Percentiles rank a stretch among this genome's conserved stretches.
Conservation (phyloP, 2,329 filamentous ascomycete species). For the Didymella sp. region DNA sequence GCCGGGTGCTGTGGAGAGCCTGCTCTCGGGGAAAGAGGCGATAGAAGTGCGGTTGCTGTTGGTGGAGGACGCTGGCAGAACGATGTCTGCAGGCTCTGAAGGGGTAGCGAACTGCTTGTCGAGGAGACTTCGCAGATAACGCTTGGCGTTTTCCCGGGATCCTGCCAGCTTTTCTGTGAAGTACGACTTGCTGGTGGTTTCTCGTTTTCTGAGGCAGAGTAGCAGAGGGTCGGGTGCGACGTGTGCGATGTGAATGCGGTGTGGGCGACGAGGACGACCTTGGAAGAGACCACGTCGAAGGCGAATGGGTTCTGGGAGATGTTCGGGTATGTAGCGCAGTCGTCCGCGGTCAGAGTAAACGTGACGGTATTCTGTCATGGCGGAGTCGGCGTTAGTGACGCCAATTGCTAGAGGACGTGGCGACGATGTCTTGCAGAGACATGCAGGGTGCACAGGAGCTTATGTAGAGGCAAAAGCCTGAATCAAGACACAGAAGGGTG, state of each 20-base stretch:
- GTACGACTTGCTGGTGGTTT: conserved; percentile 45
- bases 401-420: conserved; percentile 27
- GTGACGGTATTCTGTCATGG: conserved; percentile 50
- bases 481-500: conserved; percentile 24
- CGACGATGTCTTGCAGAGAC: conserved; percentile 20
- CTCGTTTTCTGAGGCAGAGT: conserved; percentile 35
- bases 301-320: conserved; percentile 36
- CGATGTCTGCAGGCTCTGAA: conserved; percentile 31
- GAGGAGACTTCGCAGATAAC: conserved; percentile 58
- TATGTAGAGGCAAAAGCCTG: conserved; percentile 30
- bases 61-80: conserved; percentile 37
- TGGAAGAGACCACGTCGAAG: conserved; percentile 53
- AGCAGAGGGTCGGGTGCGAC: conserved; percentile 54
- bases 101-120: conserved; percentile 41
- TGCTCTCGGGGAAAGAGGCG: conserved; percentile 37
- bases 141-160: conserved; percentile 58
- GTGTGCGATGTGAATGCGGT: conserved; percentile 63
- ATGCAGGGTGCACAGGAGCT: conserved; percentile 26
- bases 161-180: conserved; percentile 59
- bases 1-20: conserved; percentile 34
- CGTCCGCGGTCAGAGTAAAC: conserved; percentile 50
- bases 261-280: conserved; percentile 60
- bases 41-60: conserved; percentile 40
- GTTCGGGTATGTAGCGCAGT: conserved; percentile 49
- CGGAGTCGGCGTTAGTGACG: conserved; percentile 40